A percentile compares a stretch with the other conserved stretches of the same genome.
Evolutionary conservation across 108 stramenopile genomes (phyloP).

Genomic region (Cylindrotheca fusiformis): DNA sequence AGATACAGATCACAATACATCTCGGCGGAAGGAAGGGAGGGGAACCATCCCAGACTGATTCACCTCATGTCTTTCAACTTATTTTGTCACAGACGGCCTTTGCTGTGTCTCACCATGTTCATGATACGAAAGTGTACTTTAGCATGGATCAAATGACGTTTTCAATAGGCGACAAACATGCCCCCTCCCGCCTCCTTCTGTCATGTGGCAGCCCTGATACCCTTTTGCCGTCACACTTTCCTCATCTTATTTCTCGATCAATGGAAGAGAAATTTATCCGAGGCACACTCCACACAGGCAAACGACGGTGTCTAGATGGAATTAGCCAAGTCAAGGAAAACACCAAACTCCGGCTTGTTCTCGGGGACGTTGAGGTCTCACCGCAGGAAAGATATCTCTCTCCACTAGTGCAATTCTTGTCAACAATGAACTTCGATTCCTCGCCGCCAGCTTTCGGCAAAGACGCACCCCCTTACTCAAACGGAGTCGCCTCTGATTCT

Average conservation of each 20-base stretch:
- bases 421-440: neutral
- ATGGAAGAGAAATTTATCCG: conserved; percentile 44
- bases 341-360: conserved; percentile 19
- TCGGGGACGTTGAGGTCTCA: conserved; percentile 34
- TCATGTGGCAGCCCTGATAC: conserved; percentile 27
- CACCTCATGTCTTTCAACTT: conserved; percentile 14
- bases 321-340: conserved; percentile 2
- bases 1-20: conserved; percentile 17
- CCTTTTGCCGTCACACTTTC: conserved; percentile 31
- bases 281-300: conserved; percentile 14
- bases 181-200: conserved; percentile 9
- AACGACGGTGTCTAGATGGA: conserved; percentile 8
- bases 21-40: neutral
- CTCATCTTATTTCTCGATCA: conserved; percentile 35
- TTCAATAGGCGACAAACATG: neutral
- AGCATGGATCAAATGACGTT: conserved; percentile 28
- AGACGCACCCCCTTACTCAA: neutral
- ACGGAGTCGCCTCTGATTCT: neutral
- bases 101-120: conserved; percentile 19
- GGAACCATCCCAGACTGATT: neutral
- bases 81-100: conserved; percentile 11
- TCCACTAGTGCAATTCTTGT: conserved; percentile 5
- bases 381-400: conserved; percentile 11
- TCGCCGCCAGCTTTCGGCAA: no score
- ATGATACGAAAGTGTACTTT: conserved; percentile 33